phyloP scores from a whole-genome alignment of 352 stramenopile genomes.

The Phytophthora sojae region DNA sequence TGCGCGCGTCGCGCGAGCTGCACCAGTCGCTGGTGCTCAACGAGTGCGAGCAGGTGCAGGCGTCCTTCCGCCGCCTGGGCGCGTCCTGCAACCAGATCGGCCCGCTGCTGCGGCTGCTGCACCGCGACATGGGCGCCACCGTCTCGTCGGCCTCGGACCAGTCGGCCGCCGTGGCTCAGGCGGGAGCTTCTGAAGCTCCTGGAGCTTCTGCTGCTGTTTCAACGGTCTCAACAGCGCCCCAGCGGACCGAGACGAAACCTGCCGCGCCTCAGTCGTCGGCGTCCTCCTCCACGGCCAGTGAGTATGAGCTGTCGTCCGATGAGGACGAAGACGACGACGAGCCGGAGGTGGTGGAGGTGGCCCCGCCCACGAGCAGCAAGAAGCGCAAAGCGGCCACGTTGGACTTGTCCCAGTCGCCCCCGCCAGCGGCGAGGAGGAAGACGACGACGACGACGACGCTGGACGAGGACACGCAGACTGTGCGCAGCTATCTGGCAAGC shows the following conservation, averaged over 20 bases:
- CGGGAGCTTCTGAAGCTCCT: not conserved
- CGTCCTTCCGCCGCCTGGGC: conserved; percentile 26
- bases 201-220: not conserved
- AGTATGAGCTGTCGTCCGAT: conserved; percentile 19
- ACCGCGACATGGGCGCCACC: conserved; percentile 16
- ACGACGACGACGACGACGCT: conserved; percentile 3
- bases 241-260: not conserved
- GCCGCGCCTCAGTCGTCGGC: conserved; percentile 1
- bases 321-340: conserved; percentile 16
- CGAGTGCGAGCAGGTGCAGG: conserved; percentile 17
- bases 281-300: conserved; percentile 16
- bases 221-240: not conserved
- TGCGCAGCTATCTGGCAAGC: conserved; percentile 1
- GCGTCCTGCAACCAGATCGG: conserved; percentile 30
- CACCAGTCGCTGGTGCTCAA: conserved; percentile 32
- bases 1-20: conserved; percentile 26
- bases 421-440: conserved; percentile 5
- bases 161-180: not conserved
- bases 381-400: conserved; percentile 28
- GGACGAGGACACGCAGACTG: conserved; percentile 1
- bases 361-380: conserved; percentile 7
- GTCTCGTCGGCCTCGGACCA: not conserved
- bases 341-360: conserved; percentile 18
- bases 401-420: conserved; percentile 17
- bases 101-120: conserved; percentile 25